These are phyloP conservation scores for Tubosaeta brunneosetosa DNA, from an alignment of 768 basidiomycete genomes.

Conservation along the genomic window DNA sequence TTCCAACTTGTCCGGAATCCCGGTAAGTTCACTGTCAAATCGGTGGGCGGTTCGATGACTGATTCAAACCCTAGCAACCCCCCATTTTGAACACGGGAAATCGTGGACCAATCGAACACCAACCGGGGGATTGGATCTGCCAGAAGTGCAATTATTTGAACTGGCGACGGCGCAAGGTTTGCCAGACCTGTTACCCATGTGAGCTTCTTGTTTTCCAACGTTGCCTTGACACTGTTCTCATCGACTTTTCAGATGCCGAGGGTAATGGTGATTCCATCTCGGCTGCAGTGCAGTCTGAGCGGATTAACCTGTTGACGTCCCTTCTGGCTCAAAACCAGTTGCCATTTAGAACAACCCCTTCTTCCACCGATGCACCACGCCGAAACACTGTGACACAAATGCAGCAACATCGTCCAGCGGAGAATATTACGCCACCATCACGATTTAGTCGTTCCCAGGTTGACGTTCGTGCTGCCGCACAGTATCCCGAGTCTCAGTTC, in stretches of 20 bases:
- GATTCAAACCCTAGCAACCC: conserved; percentile 49
- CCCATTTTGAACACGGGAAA: conserved; percentile 89
- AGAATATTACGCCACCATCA: conserved; percentile 33
- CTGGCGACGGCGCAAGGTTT: conserved; percentile 84
- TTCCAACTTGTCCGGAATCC: conserved; percentile 45
- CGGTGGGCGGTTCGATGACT: not conserved
- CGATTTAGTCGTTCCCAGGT: conserved; percentile 47
- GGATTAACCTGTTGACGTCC: conserved; percentile 73
- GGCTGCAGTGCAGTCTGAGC: conserved; percentile 77
- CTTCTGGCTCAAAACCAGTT: conserved; percentile 59
- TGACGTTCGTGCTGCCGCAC: conserved; percentile 38
- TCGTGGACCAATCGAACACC: conserved; percentile 81
- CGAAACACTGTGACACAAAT: conserved; percentile 47
- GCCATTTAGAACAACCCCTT: conserved; percentile 17
- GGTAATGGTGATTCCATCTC: conserved; percentile 87
- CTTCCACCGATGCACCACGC: conserved; percentile 23
- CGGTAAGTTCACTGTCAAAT: conserved; percentile 36
- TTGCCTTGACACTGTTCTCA: conserved; percentile 12
- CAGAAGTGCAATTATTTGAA: conserved; percentile 83
- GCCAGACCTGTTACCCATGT: conserved; percentile 87
- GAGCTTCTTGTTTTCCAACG: conserved; percentile 28
- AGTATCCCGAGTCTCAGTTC: conserved; percentile 42
- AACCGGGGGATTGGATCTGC: conserved; percentile 82
- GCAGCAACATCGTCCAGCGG: conserved; percentile 38
- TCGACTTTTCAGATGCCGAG: conserved; percentile 58